Base-by-base conservation (phyloP, 2,329 filamentous ascomycete species). In the Fusarium continuum region DNA sequence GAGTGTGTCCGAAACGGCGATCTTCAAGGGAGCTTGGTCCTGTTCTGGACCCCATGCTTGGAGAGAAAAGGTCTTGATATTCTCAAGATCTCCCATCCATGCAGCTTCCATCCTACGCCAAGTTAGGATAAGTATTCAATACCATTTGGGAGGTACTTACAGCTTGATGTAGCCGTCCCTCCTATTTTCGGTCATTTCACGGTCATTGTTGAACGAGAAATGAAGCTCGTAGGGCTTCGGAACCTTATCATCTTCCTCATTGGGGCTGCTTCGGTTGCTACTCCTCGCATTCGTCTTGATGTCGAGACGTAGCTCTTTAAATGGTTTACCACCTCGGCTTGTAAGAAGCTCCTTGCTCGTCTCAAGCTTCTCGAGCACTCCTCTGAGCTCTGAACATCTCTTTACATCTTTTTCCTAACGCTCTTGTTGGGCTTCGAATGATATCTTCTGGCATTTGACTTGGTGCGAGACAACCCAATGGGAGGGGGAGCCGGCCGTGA, bases 41-140 rank as follows among this genome's bases (percentile, higher is more conserved):
- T 82, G 76, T 6, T 83, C 77, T 5, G 78, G 71, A 11, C 84
- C 82, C 85, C 88, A 91, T 3, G 83, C 76, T 10, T 80, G 76
- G 17, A 91, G 76, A 2, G 88, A 90, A 31, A 91, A 77, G 13
- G 77, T 74, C 70, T 90, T 91, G 74, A 94, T 85, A 4, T 79
- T 85, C 2, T 85, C 79, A 2, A 90, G 64, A 65, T 95, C 85
- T n/a, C 88, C 89, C 5, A 69, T 68, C 90, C 90, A 95, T 5
- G 86, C 86, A 29, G 91, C 91, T 70, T 94, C 87, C 72, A 91
- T 91, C 8, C 84, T 86, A 16, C 14, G 8, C 23, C 7, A 25
- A 35, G 40, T 72, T 65, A 67, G 60, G 29, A 13, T 10, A 13
- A n/a, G 16, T 23, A 31, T 16, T 8, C 2, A 19, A 32, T 17